Conservation (phyloP, 495 filamentous ascomycete genomes). For the Ramalina peruviana region DNA sequence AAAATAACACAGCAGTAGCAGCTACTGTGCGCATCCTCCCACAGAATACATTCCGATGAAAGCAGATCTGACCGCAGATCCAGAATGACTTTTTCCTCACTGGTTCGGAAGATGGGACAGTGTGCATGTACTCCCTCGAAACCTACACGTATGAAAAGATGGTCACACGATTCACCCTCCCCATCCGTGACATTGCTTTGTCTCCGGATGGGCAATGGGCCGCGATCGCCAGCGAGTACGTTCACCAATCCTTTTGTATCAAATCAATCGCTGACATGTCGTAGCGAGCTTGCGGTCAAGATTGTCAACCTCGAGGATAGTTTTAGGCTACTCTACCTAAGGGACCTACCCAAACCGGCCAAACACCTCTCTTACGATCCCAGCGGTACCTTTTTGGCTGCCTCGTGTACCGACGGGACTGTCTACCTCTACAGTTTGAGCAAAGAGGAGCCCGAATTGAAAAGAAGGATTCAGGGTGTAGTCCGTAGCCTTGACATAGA, state of each 20-base stretch:
- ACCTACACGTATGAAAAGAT: slow-evolving; percentile 66
- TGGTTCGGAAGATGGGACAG: slow-evolving; percentile 85
- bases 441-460: slow-evolving; percentile 64
- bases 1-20: slow-evolving; percentile 63
- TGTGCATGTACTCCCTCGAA: slow-evolving; percentile 69
- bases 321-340: slow-evolving; percentile 46
- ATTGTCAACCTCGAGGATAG: slow-evolving; percentile 72
- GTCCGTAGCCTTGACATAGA: slow-evolving; percentile 68
- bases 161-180: slow-evolving; percentile 66
- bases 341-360: slow-evolving; percentile 66
- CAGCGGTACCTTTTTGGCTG: slow-evolving; percentile 57
- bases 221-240: slow-evolving; percentile 86
- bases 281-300: slow-evolving; percentile 71
- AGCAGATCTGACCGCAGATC: neutral
- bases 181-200: slow-evolving; percentile 72
- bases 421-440: slow-evolving; percentile 80
- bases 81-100: slow-evolving; percentile 72
- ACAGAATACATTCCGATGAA: neutral
- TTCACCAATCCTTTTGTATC: neutral
- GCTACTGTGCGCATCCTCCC: slow-evolving; percentile 40
- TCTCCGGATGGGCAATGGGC: slow-evolving; percentile 77
- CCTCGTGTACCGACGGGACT: slow-evolving; percentile 76
- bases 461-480: slow-evolving; percentile 72
- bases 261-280: slow-evolving; percentile 1
- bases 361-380: slow-evolving; percentile 87